These are phyloP conservation scores for Scleromitrula shiraiana DNA, from an alignment of 2,329 filamentous ascomycete species.

Conservation along the genomic window DNA sequence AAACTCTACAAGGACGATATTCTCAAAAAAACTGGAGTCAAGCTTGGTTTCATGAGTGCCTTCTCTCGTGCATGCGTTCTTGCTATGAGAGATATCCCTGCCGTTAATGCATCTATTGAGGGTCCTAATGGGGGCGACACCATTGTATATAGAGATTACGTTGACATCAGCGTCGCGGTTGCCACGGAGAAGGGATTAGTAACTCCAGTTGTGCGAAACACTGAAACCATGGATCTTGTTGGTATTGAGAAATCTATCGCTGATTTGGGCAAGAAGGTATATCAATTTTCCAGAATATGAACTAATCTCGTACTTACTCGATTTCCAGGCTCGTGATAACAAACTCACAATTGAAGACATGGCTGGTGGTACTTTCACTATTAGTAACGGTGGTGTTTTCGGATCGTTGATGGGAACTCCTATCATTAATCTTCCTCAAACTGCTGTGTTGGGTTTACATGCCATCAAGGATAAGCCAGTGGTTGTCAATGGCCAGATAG, in stretches of 20 bases:
- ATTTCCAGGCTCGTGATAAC: constrained; percentile 70
- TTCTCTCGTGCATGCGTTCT: constrained; percentile 86
- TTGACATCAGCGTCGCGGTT: constrained; percentile 94
- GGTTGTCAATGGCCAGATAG: constrained; percentile 85
- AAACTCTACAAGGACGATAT: constrained; percentile 96
- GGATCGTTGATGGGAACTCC: constrained; percentile 96
- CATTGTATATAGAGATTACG: constrained; percentile 96
- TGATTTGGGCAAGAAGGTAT: constrained; percentile 89
- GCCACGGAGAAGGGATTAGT: constrained; percentile 96
- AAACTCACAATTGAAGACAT: constrained; percentile 99
- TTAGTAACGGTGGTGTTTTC: constrained; percentile 95
- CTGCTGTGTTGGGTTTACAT: constrained; percentile 84
- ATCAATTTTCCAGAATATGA: constrained; percentile 15
- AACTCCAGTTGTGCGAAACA: constrained; percentile 91
- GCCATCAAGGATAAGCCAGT: constrained; percentile 93
- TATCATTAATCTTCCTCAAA: constrained; percentile 96
- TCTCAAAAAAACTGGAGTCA: constrained; percentile 91
- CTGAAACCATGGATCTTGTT: constrained; percentile 79
- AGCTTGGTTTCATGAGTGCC: constrained; percentile 99
- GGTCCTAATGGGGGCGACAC: constrained; percentile 92
- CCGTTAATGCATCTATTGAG: constrained; percentile 94
- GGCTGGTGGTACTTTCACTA: constrained; percentile 96
- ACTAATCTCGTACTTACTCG: constrained; percentile 12
- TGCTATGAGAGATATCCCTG: constrained; percentile 90
- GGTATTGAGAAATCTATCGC: constrained; percentile 87